Percentiles rank a stretch among this genome's conserved stretches.
phyloP scores from a whole-genome alignment of 2,329 filamentous ascomycete genomes.

The Penicillium sp. region DNA sequence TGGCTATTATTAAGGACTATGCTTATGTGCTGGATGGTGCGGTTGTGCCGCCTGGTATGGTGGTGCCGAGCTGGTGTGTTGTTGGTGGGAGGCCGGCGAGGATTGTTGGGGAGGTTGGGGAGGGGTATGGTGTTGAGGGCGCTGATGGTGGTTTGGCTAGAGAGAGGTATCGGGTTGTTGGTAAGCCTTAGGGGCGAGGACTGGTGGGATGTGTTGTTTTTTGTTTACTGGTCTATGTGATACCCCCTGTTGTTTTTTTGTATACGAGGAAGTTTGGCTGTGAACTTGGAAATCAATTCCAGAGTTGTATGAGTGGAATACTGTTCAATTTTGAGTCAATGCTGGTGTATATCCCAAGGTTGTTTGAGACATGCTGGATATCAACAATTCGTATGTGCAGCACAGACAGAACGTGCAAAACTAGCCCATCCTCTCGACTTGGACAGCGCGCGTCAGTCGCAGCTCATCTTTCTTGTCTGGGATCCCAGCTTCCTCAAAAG shows the following conservation, averaged over 20 bases:
- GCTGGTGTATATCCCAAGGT: no score
- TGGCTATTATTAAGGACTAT: constrained; percentile 91
- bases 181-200: constrained; percentile 23
- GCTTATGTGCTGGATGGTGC: constrained; percentile 83
- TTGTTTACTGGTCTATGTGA: constrained; percentile 15
- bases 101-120: constrained; percentile 73
- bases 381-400: no score
- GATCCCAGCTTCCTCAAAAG: constrained; percentile 63
- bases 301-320: no score
- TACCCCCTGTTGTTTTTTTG: constrained; percentile 13
- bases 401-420: not conserved
- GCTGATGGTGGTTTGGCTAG: constrained; percentile 47
- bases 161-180: constrained; percentile 45
- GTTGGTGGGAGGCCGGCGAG: constrained; percentile 82
- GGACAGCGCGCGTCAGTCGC: constrained; percentile 49
- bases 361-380: no score
- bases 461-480: constrained; percentile 63
- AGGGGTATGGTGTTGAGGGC: constrained; percentile 50
- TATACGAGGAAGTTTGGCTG: not conserved
- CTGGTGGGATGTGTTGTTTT: not conserved
- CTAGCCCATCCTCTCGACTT: constrained; percentile 30
- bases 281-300: not conserved
- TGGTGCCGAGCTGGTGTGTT: constrained; percentile 87
- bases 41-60: constrained; percentile 83
- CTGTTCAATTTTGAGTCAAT: no score